A percentile compares a stretch with the other conserved stretches of the same genome.
phyloP scores from a whole-genome alignment of 805 yeast species.

The Candida silvatica region DNA sequence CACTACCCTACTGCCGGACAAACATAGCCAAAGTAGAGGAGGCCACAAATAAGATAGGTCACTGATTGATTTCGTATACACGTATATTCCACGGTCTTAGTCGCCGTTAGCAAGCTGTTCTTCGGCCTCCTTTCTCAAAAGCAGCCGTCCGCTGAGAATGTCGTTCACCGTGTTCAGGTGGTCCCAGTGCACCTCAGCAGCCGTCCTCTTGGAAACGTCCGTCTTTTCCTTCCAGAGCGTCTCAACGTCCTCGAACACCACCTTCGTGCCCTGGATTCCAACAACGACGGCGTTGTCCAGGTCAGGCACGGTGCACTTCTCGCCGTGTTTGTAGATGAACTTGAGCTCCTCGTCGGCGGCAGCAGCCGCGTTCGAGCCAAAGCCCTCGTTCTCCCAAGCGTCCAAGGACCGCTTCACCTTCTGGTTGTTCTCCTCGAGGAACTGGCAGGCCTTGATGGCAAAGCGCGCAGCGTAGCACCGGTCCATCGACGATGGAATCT shows the following conservation, averaged over 20 bases:
- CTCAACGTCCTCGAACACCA: slow-evolving; percentile 48
- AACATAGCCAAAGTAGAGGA: too few relatives aligned
- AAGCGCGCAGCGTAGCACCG: slow-evolving; percentile 83
- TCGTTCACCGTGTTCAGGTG: slow-evolving; percentile 50
- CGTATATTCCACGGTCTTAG: too few relatives aligned
- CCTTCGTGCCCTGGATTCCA: slow-evolving; percentile 61
- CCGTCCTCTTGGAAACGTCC: slow-evolving; percentile 54
- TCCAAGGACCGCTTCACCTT: slow-evolving; percentile 8
- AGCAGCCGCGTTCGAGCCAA: slow-evolving; percentile 14
- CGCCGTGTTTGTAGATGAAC: slow-evolving; percentile 42
- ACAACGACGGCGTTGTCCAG: slow-evolving; percentile 52
- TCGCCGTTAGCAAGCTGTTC: too few relatives aligned
- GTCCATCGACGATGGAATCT: slow-evolving; percentile 89
- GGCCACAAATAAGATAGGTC: background rate
- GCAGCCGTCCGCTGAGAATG: slow-evolving; percentile 63
- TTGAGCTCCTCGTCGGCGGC: slow-evolving; percentile 32
- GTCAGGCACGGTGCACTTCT: slow-evolving; percentile 26
- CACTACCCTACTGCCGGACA: too few relatives aligned
- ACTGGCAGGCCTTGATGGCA: slow-evolving; percentile 84
- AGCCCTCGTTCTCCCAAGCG: slow-evolving; percentile 12
- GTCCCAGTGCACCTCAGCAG: slow-evolving; percentile 62
- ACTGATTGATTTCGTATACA: too few relatives aligned
- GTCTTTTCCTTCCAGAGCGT: slow-evolving; percentile 54
- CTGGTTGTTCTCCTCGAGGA: slow-evolving; percentile 51
- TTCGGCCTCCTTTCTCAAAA: slow-evolving; percentile 31